A percentile compares a stretch with the other conserved stretches of the same genome.
Conservation (phyloP, 768 basidiomycete species). For the Calocybe cyanea region DNA sequence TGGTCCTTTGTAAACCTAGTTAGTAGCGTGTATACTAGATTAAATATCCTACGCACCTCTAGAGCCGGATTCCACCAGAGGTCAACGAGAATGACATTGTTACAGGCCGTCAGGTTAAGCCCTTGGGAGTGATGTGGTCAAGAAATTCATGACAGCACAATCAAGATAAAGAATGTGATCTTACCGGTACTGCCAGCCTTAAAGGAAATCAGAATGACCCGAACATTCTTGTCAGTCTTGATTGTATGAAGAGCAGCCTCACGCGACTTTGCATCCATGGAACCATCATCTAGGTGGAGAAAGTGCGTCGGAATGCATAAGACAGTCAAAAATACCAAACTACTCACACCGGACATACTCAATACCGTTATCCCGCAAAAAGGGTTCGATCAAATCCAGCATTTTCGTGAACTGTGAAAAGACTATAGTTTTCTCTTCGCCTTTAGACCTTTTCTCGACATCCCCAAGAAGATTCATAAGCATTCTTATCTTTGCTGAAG, state of each 20-base stretch:
- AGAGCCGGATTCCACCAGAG: slow-evolving; percentile 95
- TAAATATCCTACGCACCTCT: slow-evolving; percentile 47
- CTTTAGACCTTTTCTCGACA: slow-evolving; percentile 53
- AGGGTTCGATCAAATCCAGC: slow-evolving; percentile 85
- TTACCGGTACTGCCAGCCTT: slow-evolving; percentile 92
- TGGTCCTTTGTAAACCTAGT: slow-evolving; percentile 62
- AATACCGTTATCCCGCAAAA: slow-evolving; percentile 64
- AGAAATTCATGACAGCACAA: slow-evolving; percentile 7
- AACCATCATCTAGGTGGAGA: slow-evolving; percentile 71
- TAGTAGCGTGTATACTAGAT: neutral
- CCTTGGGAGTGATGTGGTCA: slow-evolving; percentile 38
- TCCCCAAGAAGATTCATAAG: slow-evolving; percentile 67
- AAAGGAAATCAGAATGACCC: slow-evolving; percentile 92
- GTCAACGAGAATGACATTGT: slow-evolving; percentile 91
- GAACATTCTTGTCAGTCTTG: slow-evolving; percentile 48
- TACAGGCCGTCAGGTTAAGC: slow-evolving; percentile 88
- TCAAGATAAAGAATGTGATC: slow-evolving; percentile 16
- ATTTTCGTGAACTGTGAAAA: slow-evolving; percentile 92
- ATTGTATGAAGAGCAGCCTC: slow-evolving; percentile 75
- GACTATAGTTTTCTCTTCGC: slow-evolving; percentile 88
- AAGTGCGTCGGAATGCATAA: neutral
- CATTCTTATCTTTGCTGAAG: slow-evolving; percentile 86
- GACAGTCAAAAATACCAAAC: neutral
- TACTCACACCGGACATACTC: slow-evolving; percentile 83
- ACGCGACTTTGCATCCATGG: slow-evolving; percentile 74